Evolutionary conservation across 2,329 filamentous ascomycete genomes (phyloP), one percentile per base, ranked within the genome.

Genomic region (Harringtonia aguacate): DNA sequence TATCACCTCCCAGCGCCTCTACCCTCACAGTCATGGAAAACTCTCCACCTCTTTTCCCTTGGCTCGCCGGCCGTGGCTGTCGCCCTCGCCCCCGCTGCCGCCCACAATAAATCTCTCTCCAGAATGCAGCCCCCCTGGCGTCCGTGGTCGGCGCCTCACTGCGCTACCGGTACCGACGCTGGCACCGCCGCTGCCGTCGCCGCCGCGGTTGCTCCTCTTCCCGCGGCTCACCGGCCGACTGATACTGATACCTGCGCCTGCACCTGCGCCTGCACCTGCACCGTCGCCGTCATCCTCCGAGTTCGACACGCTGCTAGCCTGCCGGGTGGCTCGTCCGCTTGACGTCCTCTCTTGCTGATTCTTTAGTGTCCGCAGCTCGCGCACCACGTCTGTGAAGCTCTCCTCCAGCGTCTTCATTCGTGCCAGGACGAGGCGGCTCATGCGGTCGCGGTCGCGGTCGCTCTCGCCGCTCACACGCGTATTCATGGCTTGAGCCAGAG

Each of bases 371-470:
- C 84, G 79, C 59, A 94, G 81, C 60, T 92, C 86, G 49, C 77
- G 79, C 45, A 88, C 76, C n/a, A 94, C 81, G 47, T 95, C 86
- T 3, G 84, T 75, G 60, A 97, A 90, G 14, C 88, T 84, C 62
- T 94, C 87, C 59, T 97, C 89, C 3, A 97, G 71, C 8, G 84
- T 90, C 60, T 92, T 92, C 87, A 95, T 95, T 29, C 87, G 73
- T 9, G 87, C 86, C 37, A 95, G 68, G 62, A 95, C 84, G 37
- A 95, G 73, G 45, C 86, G 77, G 52, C 81, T 80, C 74, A 89
- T 84, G 34, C 84, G 76, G 56, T 86, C 82, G 21, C 60, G 76
- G 70, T 69, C 67, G 44, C 68, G 67, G 22, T 66, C 66, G 13
- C 63, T 61, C 22, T 58, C 55, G 50, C 66, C 58, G 44, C 57